phyloP scores from a whole-genome alignment of 805 yeast genomes.

The Suhomyces vadensis region DNA sequence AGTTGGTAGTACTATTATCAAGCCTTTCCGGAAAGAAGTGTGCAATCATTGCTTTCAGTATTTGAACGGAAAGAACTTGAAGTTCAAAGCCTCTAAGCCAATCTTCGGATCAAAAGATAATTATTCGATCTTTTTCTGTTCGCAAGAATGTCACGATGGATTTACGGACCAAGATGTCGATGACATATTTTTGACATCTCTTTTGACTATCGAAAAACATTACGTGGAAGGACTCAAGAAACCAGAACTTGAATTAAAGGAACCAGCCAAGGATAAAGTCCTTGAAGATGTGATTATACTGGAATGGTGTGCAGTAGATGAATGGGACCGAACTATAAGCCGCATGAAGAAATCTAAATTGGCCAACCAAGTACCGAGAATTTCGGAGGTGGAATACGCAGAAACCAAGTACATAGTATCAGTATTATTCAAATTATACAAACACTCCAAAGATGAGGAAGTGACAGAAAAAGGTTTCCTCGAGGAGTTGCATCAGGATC shows the following conservation, averaged over 20 bases:
- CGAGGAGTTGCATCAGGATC: not conserved
- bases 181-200: constrained; percentile 29
- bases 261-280: constrained; percentile 15
- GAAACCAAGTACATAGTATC: constrained; percentile 51
- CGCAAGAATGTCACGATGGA: constrained; percentile 40
- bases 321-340: constrained; percentile 38
- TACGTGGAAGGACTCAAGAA: constrained; percentile 22
- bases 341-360: constrained; percentile 39
- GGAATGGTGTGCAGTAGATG: constrained; percentile 40
- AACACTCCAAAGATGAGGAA: constrained; percentile 7
- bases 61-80: constrained; percentile 48
- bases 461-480: not conserved
- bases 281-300: constrained; percentile 16
- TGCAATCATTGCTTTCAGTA: constrained; percentile 57
- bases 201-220: constrained; percentile 40
- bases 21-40: constrained; percentile 62
- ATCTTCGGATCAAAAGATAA: constrained; percentile 11
- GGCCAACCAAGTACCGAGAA: constrained; percentile 35
- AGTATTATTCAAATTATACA: constrained; percentile 32
- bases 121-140: constrained; percentile 55
- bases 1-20: constrained; percentile 47
- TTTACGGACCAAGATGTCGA: constrained; percentile 41
- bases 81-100: constrained; percentile 32
- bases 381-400: constrained; percentile 55
- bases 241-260: constrained; percentile 26